Base-by-base conservation (phyloP, 164 flowering plant genomes). In the Protea cynaroides region DNA sequence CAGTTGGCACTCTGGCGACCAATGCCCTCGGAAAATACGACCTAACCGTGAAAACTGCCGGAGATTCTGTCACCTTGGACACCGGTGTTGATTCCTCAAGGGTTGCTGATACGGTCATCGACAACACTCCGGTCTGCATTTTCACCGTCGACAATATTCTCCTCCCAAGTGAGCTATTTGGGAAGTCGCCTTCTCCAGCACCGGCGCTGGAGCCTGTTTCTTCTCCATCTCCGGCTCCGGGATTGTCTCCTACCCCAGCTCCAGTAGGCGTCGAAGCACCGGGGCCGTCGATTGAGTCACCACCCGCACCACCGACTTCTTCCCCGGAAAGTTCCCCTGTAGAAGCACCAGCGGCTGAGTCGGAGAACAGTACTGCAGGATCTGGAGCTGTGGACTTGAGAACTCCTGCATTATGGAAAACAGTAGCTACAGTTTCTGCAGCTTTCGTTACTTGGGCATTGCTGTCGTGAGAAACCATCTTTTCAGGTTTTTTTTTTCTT, bases 21-120 rank as follows among this genome's bases (percentile, higher is more conserved):
- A 84, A 71, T 71, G 93, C 88, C 19, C 86, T 86, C 53, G 89
- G 86, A 14, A 89, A 93, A 76, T 93, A 69, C 74, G 83, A 68
- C 43, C 59, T 89, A 18, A 74, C 71, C 1, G 79, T 69, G 3
- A 52, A 71, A 0, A 66, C 82, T 0, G 84, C 89, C n/a, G 97
- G 98, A 1, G 98, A 90, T 62, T 46, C 69, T 2, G 91, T 90
- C 24, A 81, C 82, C 0, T 80, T 93, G 34, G 64, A 80, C 70
- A 84, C 94, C 53, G 97, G 97, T 3, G 87, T 86, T 8, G 91
- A 65, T 64, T 59, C 87, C 4, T 87, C 98, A 1, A 62, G 95
- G 58, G 68, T 93, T 14, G 82, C 95, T 3, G 72, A 76, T 24
- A 82, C 91, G 0, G 82, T 89, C 2, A 36, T 89, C 22, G 98